phyloP scores from a whole-genome alignment of 257 asterid genomes.

The Fraxinus quadrangulata region DNA sequence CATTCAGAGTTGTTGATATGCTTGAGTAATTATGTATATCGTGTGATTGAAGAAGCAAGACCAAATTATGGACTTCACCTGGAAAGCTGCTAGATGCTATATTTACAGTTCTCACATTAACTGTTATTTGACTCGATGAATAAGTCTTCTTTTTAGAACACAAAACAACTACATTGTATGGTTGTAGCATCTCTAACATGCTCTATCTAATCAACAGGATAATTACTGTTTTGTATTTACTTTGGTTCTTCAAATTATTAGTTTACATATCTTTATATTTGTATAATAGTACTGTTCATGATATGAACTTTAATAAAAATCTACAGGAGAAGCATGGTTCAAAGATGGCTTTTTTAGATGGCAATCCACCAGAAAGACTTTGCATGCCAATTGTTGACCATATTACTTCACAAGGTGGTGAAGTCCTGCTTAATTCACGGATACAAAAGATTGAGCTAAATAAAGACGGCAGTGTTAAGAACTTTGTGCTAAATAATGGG shows the following conservation, averaged over 20 bases:
- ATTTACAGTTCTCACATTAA: background rate
- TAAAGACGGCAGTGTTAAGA: slow-evolving; percentile 69
- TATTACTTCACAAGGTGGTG: slow-evolving; percentile 74
- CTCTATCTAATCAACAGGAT: background rate
- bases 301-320: background rate
- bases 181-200: background rate
- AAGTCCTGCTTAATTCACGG: slow-evolving; percentile 74
- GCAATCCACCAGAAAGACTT: slow-evolving; percentile 98
- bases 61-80: background rate
- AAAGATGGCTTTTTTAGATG: slow-evolving; percentile 98
- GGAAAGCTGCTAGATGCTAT: background rate
- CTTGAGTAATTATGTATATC: background rate
- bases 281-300: background rate
- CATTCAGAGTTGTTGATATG: background rate
- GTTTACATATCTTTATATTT: background rate
- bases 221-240: background rate
- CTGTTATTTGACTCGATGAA: background rate
- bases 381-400: slow-evolving; percentile 93
- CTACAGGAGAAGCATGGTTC: slow-evolving; percentile 96
- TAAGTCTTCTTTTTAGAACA: background rate
- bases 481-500: slow-evolving; percentile 65
- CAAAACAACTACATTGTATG: background rate
- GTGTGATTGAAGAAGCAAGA: background rate
- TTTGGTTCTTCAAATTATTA: background rate
- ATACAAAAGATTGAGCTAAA: slow-evolving; percentile 75